Conservation (phyloP, 495 filamentous ascomycete species). For the Hypoxylon lienhwacheense region DNA sequence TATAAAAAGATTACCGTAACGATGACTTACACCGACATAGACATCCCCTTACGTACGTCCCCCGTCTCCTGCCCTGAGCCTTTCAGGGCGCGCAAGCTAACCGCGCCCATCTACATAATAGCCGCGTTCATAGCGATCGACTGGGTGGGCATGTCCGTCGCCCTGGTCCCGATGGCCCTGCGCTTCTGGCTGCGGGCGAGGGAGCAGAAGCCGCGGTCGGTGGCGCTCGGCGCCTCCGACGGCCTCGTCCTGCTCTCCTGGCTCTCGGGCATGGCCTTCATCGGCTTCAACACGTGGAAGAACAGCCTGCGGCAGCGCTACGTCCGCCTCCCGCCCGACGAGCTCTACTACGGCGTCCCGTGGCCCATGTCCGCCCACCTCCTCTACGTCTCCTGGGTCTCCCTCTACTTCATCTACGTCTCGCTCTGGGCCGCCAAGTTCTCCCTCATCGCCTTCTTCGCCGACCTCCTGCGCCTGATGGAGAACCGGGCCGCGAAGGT, state of each 20-base stretch:
- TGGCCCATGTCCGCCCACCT: background rate
- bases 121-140: conserved; percentile 9
- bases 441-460: conserved; percentile 2
- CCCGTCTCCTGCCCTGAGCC: background rate
- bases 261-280: conserved; percentile 1
- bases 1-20: background rate
- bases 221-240: background rate
- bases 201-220: background rate
- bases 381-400: conserved; percentile 10
- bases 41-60: conserved; percentile 8
- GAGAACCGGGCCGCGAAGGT: background rate
- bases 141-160: conserved; percentile 1
- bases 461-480: background rate
- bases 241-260: conserved; percentile 4
- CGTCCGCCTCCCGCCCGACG: background rate
- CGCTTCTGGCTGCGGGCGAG: conserved; percentile 1
- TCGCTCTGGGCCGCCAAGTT: conserved; percentile 8
- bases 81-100: background rate
- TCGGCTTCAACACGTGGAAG: conserved; percentile 10
- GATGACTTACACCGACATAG: conserved; percentile 8
- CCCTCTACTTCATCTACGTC: conserved; percentile 9
- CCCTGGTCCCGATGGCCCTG: conserved; percentile 1
- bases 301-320: conserved; percentile 2
- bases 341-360: conserved; percentile 3
- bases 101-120: too few species aligned